phyloP scores from a whole-genome alignment of 2,329 filamentous ascomycete species.

The Sporothrix humicola region DNA sequence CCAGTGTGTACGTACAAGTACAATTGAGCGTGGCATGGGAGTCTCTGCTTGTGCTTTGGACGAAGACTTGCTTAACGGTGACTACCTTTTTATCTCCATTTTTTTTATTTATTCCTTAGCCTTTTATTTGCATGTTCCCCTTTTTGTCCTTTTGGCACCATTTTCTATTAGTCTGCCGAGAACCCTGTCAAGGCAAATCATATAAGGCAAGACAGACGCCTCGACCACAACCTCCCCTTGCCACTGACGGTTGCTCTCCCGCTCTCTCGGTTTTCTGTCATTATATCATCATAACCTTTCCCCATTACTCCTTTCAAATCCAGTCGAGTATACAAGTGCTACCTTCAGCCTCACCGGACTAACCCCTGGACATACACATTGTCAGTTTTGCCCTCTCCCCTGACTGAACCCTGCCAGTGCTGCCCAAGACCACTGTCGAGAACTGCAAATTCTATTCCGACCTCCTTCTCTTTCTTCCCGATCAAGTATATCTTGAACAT shows the following conservation, averaged over 20 bases:
- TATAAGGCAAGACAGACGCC: constrained; percentile 19
- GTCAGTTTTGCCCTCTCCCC: constrained; percentile 5
- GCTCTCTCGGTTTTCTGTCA: constrained; percentile 12
- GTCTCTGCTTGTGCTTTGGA: background rate
- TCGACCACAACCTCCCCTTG: background rate
- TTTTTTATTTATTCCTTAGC: background rate
- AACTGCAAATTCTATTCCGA: background rate
- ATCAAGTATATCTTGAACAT: no score
- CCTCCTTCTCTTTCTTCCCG: no score
- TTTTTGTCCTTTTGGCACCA: constrained; percentile 6
- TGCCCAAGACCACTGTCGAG: background rate
- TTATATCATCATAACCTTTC: constrained; percentile 31
- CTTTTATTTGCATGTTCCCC: background rate
- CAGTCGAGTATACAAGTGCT: background rate
- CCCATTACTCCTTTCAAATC: background rate
- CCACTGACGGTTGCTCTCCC: background rate
- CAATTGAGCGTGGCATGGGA: background rate
- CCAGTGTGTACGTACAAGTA: background rate
- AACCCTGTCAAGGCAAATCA: constrained; percentile 4
- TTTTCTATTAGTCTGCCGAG: constrained; percentile 18
- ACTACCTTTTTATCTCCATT: background rate
- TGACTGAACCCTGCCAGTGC: background rate
- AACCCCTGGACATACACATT: background rate
- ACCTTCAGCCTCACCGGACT: constrained; percentile 4
- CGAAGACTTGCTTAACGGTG: background rate